phyloP scores from a whole-genome alignment of 176 grass and related monocot species.

The Oropetium thomaeum region DNA sequence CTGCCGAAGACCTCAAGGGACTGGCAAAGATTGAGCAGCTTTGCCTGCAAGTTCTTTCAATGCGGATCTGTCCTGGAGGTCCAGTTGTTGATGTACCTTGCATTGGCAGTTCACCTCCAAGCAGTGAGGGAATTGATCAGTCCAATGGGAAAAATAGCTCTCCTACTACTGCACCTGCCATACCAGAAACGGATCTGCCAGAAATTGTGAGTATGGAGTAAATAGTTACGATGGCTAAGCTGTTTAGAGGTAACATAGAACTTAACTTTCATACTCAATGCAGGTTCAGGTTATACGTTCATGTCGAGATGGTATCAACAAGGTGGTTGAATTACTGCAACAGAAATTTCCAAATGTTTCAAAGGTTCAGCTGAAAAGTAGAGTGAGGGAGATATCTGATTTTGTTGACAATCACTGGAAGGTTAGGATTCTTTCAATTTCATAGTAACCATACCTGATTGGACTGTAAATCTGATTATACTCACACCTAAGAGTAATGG shows the following conservation, averaged over 20 bases:
- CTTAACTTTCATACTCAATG: conserved; percentile 20
- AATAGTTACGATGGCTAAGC: neutral
- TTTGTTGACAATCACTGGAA: conserved; percentile 87
- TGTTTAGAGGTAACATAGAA: conserved; percentile 15
- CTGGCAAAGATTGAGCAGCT: conserved; percentile 66
- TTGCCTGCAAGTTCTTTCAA: conserved; percentile 80
- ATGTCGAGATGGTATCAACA: conserved; percentile 68
- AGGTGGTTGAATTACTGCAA: conserved; percentile 72
- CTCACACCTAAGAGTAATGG: neutral
- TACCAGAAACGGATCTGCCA: conserved; percentile 57
- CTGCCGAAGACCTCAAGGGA: conserved; percentile 49
- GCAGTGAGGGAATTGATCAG: conserved; percentile 32
- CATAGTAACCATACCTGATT: neutral
- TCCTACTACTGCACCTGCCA: conserved; percentile 33
- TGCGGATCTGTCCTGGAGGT: conserved; percentile 55
- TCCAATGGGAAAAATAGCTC: conserved; percentile 36
- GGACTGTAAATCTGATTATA: too few species aligned
- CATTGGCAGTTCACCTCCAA: conserved; percentile 36
- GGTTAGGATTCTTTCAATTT: conserved; percentile 41
- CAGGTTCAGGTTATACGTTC: conserved; percentile 75
- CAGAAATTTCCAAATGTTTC: conserved; percentile 59
- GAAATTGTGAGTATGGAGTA: conserved; percentile 77
- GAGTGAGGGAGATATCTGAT: conserved; percentile 79
- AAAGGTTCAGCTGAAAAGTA: conserved; percentile 68
- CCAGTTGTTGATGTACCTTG: conserved; percentile 39